Conservation (phyloP, 441 rosid species). For the Adansonia rubrostipa region DNA sequence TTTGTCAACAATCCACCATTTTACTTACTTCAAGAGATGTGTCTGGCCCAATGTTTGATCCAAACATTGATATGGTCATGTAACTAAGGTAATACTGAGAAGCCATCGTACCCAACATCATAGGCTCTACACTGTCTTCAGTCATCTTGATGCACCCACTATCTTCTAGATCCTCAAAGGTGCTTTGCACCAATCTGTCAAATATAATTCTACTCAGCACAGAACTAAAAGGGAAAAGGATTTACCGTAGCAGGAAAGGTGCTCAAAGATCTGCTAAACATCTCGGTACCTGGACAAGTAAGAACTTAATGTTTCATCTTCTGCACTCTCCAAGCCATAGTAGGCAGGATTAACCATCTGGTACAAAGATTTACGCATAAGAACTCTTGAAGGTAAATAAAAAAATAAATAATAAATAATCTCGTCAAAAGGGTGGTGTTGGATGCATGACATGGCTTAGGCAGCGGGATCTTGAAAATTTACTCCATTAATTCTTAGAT, state of each 20-base stretch:
- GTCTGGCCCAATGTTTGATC: constrained; percentile 92
- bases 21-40: constrained; percentile 88
- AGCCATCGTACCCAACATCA: constrained; percentile 93
- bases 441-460: neutral
- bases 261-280: constrained; percentile 17
- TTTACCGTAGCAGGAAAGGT: constrained; percentile 23
- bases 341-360: constrained; percentile 99
- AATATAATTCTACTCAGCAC: constrained; percentile 26
- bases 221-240: constrained; percentile 11
- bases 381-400: neutral
- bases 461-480: neutral
- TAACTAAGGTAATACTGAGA: constrained; percentile 97
- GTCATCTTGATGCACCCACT: constrained; percentile 90
- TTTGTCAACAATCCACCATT: constrained; percentile 8
- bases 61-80: constrained; percentile 97
- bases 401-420: constrained; percentile 7
- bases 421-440: neutral
- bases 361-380: constrained; percentile 21
- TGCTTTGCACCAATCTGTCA: constrained; percentile 84
- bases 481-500: neutral
- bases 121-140: constrained; percentile 80
- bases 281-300: constrained; percentile 81
- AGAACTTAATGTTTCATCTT: constrained; percentile 71
- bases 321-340: constrained; percentile 85
- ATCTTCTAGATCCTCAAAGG: constrained; percentile 98